Percentiles rank a stretch among this genome's conserved stretches.
These are phyloP conservation scores for Barbarea vulgaris DNA, from an alignment of 345 rosid genomes.

Conservation along the genomic window DNA sequence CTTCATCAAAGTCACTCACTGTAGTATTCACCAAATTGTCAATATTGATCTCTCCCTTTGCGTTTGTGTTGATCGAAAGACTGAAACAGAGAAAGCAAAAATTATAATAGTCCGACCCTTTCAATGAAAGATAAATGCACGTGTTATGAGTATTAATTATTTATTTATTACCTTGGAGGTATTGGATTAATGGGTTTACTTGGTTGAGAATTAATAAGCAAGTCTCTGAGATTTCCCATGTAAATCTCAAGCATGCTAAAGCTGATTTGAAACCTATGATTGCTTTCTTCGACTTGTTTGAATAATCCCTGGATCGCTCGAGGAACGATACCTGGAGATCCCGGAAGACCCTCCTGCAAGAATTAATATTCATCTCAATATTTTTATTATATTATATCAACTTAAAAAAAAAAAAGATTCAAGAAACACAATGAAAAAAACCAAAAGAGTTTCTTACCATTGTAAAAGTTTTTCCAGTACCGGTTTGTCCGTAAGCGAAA, in stretches of 20 bases:
- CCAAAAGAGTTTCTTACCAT: slow-evolving; percentile 61
- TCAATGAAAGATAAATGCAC: slow-evolving; percentile 9
- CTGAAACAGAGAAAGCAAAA: slow-evolving; percentile 48
- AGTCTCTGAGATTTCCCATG: slow-evolving; percentile 76
- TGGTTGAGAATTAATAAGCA: slow-evolving; percentile 59
- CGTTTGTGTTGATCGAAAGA: slow-evolving; percentile 63
- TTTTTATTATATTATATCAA: neutral
- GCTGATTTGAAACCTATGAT: slow-evolving; percentile 51
- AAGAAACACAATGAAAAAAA: neutral
- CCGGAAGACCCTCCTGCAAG: slow-evolving; percentile 67
- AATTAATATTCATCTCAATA: neutral
- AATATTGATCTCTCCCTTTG: slow-evolving; percentile 59
- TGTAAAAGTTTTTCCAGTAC: slow-evolving; percentile 81
- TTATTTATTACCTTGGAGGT: slow-evolving; percentile 58
- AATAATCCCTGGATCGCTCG: slow-evolving; percentile 60
- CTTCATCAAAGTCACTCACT: slow-evolving; percentile 64
- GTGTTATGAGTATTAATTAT: slow-evolving; percentile 18
- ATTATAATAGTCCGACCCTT: neutral
- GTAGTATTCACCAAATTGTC: slow-evolving; percentile 63
- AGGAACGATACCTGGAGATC: slow-evolving; percentile 68
- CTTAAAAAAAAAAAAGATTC: neutral
- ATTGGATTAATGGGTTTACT: slow-evolving; percentile 51
- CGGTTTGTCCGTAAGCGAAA: slow-evolving; percentile 85
- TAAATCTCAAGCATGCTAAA: slow-evolving; percentile 93
- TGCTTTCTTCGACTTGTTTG: slow-evolving; percentile 59